These are phyloP conservation scores for Neopestalotiopsis sp. DNA, from an alignment of 2,329 filamentous ascomycete species.

Conservation along the genomic window DNA sequence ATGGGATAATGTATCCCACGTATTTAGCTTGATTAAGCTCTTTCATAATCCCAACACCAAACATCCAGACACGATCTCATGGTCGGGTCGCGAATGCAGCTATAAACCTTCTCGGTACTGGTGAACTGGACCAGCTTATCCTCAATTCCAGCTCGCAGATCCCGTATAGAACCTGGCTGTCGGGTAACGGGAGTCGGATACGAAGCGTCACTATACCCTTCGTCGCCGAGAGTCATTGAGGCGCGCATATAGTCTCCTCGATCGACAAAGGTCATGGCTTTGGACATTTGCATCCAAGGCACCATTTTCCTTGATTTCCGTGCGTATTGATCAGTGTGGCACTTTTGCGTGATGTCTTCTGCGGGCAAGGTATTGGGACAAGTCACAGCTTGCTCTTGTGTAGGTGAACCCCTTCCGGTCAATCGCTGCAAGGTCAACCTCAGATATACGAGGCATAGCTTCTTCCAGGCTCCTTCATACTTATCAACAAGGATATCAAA, in stretches of 20 bases:
- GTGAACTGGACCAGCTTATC: not conserved
- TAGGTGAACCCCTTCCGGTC: not conserved
- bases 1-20: no score
- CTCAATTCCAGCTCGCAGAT: not conserved
- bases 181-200: no score
- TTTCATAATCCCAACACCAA: no score
- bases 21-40: no score
- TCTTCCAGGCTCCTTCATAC: not conserved
- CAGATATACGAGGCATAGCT: not conserved
- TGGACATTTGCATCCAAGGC: not conserved
- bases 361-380: not conserved
- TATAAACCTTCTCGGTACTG: not conserved
- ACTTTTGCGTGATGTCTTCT: not conserved
- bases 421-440: not conserved
- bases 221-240: not conserved
- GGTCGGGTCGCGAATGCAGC: not conserved
- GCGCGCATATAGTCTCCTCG: not conserved
- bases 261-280: not conserved
- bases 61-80: no score
- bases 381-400: not conserved
- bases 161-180: not conserved
- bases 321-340: not conserved
- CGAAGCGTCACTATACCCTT: not conserved
- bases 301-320: not conserved
- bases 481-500: conserved; percentile 3